phyloP scores from a whole-genome alignment of 805 yeast genomes.

The Wickerhamomyces silvicola region DNA sequence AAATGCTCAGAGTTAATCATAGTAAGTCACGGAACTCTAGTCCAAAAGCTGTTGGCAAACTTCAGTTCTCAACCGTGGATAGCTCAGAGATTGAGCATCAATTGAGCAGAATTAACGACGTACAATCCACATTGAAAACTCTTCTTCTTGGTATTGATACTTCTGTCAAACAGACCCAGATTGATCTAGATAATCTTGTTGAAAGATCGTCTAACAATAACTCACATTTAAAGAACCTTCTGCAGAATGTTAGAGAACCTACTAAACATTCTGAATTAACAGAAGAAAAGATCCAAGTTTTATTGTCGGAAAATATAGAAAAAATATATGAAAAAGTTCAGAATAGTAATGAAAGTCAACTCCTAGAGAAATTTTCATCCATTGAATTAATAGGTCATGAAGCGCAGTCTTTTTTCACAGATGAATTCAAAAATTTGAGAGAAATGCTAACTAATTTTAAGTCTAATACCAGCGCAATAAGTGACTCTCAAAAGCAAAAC shows the following conservation, averaged over 20 bases:
- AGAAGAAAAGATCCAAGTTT: not conserved
- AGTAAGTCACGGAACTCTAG: slow-evolving; percentile 8
- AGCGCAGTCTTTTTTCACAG: too few relatives aligned
- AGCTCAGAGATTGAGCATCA: slow-evolving; percentile 20
- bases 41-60: slow-evolving; percentile 18
- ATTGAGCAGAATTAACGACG: slow-evolving; percentile 21
- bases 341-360: not conserved
- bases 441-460: too few relatives aligned
- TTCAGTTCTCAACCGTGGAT: slow-evolving; percentile 14
- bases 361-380: not conserved
- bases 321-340: slow-evolving; percentile 1
- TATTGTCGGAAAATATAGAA: not conserved
- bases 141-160: slow-evolving; percentile 22
- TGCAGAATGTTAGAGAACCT: slow-evolving; percentile 13
- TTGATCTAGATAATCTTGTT: slow-evolving; percentile 21
- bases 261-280: not conserved
- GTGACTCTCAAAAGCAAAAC: too few relatives aligned
- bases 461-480: too few relatives aligned
- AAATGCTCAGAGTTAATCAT: slow-evolving; percentile 24
- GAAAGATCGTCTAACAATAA: slow-evolving; percentile 24
- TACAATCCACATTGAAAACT: slow-evolving; percentile 24
- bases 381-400: too few relatives aligned
- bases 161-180: slow-evolving; percentile 22
- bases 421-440: too few relatives aligned
- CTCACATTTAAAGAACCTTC: slow-evolving; percentile 20